Conservation (phyloP, 768 basidiomycete genomes). For the Boletus vinaceobasis region DNA sequence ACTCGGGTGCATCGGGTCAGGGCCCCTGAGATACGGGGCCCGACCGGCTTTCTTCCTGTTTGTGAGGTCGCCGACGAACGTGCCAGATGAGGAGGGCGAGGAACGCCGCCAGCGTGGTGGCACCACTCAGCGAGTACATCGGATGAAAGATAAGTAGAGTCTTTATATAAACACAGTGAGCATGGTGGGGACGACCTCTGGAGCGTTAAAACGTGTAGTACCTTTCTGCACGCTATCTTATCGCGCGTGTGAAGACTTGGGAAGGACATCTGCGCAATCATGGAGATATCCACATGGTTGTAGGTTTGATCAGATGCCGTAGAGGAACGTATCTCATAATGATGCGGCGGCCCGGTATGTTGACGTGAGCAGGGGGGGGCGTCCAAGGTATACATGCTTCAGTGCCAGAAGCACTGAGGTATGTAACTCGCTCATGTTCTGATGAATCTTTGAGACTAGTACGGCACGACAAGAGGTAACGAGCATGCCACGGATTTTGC, state of each 20-base stretch:
- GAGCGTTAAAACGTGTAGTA: background rate
- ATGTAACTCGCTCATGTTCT: background rate
- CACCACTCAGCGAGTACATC: background rate
- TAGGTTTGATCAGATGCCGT: slow-evolving; percentile 2
- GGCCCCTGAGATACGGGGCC: background rate
- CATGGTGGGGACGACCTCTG: background rate
- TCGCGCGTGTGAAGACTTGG: slow-evolving; percentile 3
- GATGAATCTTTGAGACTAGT: no score
- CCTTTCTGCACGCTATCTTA: background rate
- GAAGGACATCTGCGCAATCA: background rate
- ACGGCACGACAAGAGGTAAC: slow-evolving; percentile 4
- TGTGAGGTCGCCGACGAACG: slow-evolving; percentile 4
- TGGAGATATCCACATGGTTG: background rate
- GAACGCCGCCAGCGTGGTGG: background rate
- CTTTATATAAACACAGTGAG: background rate
- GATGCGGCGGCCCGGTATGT: background rate
- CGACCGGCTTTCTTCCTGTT: slow-evolving; percentile 1
- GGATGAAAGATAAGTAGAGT: background rate
- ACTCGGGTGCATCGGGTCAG: background rate
- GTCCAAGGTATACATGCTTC: background rate
- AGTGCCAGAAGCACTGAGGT: background rate
- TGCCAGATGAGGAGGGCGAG: background rate
- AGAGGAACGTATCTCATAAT: background rate
- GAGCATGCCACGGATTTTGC: background rate
- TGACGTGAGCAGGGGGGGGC: background rate